Conservation (phyloP, 1,284 basidiomycete genomes). For the Tausonia pullulans region DNA sequence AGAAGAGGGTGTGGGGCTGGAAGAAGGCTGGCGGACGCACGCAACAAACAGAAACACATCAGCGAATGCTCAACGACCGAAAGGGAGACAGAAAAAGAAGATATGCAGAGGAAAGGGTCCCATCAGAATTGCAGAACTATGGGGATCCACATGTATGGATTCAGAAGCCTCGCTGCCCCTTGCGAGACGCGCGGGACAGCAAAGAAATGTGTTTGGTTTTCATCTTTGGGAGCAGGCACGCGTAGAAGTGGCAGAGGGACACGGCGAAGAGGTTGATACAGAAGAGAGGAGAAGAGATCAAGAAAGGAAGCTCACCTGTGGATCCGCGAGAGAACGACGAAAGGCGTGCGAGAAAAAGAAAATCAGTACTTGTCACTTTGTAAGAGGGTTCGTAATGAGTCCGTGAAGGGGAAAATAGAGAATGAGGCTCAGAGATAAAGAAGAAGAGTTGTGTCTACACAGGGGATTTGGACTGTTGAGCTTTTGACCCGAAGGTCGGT, state of each 20-base stretch:
- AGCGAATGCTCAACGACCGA: background rate
- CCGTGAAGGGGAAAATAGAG: background rate
- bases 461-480: slow-evolving; percentile 16
- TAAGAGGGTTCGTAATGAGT: background rate
- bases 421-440: background rate
- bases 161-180: slow-evolving; percentile 4
- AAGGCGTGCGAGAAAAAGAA: background rate
- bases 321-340: background rate
- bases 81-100: slow-evolving; percentile 2
- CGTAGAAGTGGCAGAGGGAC: background rate
- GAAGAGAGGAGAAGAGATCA: background rate
- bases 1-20: slow-evolving; percentile 58
- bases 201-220: slow-evolving; percentile 16
- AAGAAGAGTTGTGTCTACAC: slow-evolving; percentile 5
- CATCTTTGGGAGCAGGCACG: slow-evolving; percentile 2
- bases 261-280: slow-evolving; percentile 21
- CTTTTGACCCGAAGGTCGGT: slow-evolving; percentile 13
- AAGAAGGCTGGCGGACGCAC: slow-evolving; percentile 51
- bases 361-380: no score
- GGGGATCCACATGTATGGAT: slow-evolving; percentile 13
- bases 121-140: slow-evolving; percentile 18
- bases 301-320: background rate
- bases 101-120: background rate
- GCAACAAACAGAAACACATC: background rate
- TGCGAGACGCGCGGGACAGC: slow-evolving; percentile 10